Evolutionary conservation across 257 asterid genomes (phyloP), one percentile per base, ranked within the genome.

Genomic region (Solanum arcanum): DNA sequence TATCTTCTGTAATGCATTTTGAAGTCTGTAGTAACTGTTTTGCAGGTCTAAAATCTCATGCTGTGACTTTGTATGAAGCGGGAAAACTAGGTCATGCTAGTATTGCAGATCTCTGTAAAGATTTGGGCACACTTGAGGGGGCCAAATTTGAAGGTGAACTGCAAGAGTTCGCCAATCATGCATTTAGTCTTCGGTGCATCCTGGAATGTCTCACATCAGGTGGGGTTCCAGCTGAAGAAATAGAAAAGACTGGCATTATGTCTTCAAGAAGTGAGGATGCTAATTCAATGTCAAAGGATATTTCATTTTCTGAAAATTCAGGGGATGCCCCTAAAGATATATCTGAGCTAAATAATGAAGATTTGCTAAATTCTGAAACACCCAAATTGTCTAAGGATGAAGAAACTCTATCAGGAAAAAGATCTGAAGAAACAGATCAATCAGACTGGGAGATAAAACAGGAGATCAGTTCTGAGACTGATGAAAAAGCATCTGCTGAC

Each of bases 91-190:
- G 98, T 86, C 93, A 95, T 93, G 94, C 95, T 83, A 92, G 98
- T 92, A 97, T 97, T 86, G 90, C 92, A 87, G 99, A 97, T 93
- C 99, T 97, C 87, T 97, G 99, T 88, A 93, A 81, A 89, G 99
- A 97, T 92, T 94, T 97, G 89, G 90, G 94, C 81, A 93, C 99
- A 49, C 92, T 97, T 33, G 99, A 97, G 91, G 98, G 99, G 86
- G 88, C 98, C 87, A 97, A 94, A 91, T 97, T 96, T 90, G 99
- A 97, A 93, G 99, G 99, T 83, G 99, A 97, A 87, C 92, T 97
- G 88, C 99, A 96, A 94, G 99, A 97, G 90, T 97, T 97, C 83
- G 99, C 99, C 85, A 93, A 97, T 91, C 99, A 97, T 91, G 99
- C 99, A 77, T 97, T 97, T 93, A 97, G 99, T 88, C 95, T 97